A percentile compares a stretch with the other conserved stretches of the same genome.
phyloP scores from a whole-genome alignment of 2,329 filamentous ascomycete species.

The Cladosporium sp. region DNA sequence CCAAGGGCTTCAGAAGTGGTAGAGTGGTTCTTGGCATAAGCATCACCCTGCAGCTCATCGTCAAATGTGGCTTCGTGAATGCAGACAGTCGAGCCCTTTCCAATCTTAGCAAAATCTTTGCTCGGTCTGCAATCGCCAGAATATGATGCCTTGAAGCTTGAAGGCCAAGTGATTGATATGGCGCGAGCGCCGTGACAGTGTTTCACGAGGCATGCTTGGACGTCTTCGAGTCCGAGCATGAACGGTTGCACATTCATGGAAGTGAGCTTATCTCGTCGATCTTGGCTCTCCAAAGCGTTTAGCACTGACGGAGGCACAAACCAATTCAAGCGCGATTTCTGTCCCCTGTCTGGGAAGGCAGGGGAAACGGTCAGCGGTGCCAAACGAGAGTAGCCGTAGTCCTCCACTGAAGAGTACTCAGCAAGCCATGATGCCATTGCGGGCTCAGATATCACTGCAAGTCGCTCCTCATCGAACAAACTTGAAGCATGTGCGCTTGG shows the following conservation, averaged over 20 bases:
- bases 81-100: conserved; percentile 71
- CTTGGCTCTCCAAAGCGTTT: conserved; percentile 16
- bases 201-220: conserved; percentile 64
- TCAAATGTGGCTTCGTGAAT: conserved; percentile 97
- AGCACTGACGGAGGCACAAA: conserved; percentile 27
- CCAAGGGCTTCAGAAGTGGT: conserved; percentile 82
- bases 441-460: conserved; percentile 65
- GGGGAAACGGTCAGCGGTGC: conserved; percentile 45
- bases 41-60: conserved; percentile 74
- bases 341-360: conserved; percentile 20
- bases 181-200: conserved; percentile 81
- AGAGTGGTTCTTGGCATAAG: conserved; percentile 81
- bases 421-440: conserved; percentile 72
- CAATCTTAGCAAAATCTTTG: conserved; percentile 64
- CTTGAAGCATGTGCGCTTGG: neutral
- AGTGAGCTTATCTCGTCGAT: conserved; percentile 26
- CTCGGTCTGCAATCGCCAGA: conserved; percentile 90
- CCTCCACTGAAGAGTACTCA: conserved; percentile 75
- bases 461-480: conserved; percentile 18
- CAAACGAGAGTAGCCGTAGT: conserved; percentile 65
- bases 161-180: conserved; percentile 70
- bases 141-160: conserved; percentile 82
- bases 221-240: conserved; percentile 58
- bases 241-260: conserved; percentile 26
- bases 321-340: conserved; percentile 30